Conservation (phyloP, 2,329 filamentous ascomycete genomes). For the Sarocladium strictum region DNA sequence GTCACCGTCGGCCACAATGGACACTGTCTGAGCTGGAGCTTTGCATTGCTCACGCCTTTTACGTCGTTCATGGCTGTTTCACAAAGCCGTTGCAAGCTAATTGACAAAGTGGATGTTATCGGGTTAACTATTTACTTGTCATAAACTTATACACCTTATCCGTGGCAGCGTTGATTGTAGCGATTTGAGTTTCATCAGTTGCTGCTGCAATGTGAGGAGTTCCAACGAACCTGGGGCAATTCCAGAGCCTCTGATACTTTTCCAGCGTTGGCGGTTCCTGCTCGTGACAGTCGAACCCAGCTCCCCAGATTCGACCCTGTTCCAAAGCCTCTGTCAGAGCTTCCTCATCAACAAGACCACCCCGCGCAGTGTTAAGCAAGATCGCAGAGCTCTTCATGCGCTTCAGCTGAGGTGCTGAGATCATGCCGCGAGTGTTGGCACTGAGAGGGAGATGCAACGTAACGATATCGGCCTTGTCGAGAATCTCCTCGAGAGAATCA, state of each 20-base stretch:
- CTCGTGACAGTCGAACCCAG: slow-evolving; percentile 28
- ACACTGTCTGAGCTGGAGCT: neutral
- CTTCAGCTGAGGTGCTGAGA: slow-evolving; percentile 19
- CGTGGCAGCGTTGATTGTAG: slow-evolving; percentile 9
- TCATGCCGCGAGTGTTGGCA: slow-evolving; percentile 22
- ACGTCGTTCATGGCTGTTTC: too few relatives aligned
- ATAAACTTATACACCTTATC: slow-evolving; percentile 11
- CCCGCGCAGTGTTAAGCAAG: slow-evolving; percentile 29
- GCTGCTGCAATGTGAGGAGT: slow-evolving; percentile 40
- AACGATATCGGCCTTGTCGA: slow-evolving; percentile 25
- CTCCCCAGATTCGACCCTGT: slow-evolving; percentile 26
- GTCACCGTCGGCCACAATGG: neutral
- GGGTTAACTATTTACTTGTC: neutral
- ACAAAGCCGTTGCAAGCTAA: neutral
- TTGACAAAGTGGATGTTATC: neutral
- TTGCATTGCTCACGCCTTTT: too few relatives aligned
- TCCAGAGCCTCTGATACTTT: slow-evolving; percentile 24
- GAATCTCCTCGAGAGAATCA: slow-evolving; percentile 21
- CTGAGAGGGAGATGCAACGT: slow-evolving; percentile 27
- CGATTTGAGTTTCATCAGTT: slow-evolving; percentile 23
- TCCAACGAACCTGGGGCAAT: slow-evolving; percentile 24
- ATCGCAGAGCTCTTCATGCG: slow-evolving; percentile 29
- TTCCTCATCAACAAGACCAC: slow-evolving; percentile 29
- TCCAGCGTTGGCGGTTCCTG: slow-evolving; percentile 27
- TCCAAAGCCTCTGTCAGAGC: slow-evolving; percentile 23